These are phyloP conservation scores for Ceratocystis huliohia DNA, from an alignment of 2,329 filamentous ascomycete species.

Conservation along the genomic window DNA sequence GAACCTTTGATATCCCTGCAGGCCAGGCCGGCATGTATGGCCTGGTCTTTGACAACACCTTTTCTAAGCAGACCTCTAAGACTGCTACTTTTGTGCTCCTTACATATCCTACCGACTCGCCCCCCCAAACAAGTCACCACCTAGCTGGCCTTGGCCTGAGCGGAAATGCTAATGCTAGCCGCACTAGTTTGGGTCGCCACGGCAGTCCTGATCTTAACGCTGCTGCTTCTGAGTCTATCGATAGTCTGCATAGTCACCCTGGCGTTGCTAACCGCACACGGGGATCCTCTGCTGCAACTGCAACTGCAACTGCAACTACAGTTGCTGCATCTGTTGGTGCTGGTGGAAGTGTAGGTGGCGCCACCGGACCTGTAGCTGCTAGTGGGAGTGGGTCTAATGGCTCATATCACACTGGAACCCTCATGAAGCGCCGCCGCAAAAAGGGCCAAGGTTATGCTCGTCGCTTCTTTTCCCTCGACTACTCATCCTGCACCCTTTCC, in stretches of 20 bases:
- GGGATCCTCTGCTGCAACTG: constrained; percentile 36
- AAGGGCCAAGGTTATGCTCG: constrained; percentile 86
- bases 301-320: constrained; percentile 5
- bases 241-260: constrained; percentile 46
- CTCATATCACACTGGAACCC: constrained; percentile 66
- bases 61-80: constrained; percentile 90
- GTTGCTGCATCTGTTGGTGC: background rate
- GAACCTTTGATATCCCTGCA: constrained; percentile 64
- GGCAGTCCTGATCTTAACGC: constrained; percentile 35
- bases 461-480: constrained; percentile 92
- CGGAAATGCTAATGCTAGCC: constrained; percentile 29
- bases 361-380: too few species aligned
- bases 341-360: background rate
- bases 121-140: constrained; percentile 62
- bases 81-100: constrained; percentile 88
- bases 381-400: constrained; percentile 23
- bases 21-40: constrained; percentile 87
- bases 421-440: constrained; percentile 86
- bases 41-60: constrained; percentile 96
- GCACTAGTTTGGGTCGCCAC: constrained; percentile 40
- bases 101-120: constrained; percentile 75
- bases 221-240: constrained; percentile 42
- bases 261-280: constrained; percentile 28
- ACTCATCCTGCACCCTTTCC: constrained; percentile 82
- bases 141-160: constrained; percentile 42